Evolutionary conservation across 2,329 filamentous ascomycete genomes (phyloP).

Genomic region (Hypoxylon sp.): DNA sequence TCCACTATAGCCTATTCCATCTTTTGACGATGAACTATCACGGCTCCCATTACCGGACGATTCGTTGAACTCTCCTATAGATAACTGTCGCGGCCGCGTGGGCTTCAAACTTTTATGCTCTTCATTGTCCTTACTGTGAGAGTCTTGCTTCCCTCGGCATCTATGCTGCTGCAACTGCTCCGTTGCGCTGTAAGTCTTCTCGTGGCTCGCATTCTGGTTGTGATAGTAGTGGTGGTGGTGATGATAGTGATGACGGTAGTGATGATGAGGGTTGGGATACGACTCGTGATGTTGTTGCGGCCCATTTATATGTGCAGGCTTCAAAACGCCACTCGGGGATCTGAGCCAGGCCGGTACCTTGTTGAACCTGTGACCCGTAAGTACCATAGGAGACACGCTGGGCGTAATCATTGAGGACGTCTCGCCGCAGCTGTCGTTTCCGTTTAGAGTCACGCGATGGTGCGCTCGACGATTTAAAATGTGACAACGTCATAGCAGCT

Average conservation of each 20-base stretch:
- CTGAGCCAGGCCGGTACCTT: constrained; percentile 54
- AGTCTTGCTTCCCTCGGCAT: not conserved
- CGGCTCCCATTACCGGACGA: not conserved
- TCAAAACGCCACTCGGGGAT: constrained; percentile 65
- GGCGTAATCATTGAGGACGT: constrained; percentile 62
- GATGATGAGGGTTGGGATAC: constrained; percentile 45
- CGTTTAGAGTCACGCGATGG: constrained; percentile 59
- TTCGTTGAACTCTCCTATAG: not conserved
- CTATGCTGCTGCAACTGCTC: not conserved
- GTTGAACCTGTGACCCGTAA: constrained; percentile 51
- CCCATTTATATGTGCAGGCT: constrained; percentile 60
- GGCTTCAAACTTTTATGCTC: not conserved
- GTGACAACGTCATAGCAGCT: constrained; percentile 60
- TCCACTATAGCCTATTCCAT: not conserved
- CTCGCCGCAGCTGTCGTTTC: constrained; percentile 60
- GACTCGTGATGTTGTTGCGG: constrained; percentile 38
- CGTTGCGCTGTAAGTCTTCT: not conserved
- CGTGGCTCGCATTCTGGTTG: not conserved
- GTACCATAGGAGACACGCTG: constrained; percentile 58
- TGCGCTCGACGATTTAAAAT: constrained; percentile 60
- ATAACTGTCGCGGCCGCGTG: not conserved
- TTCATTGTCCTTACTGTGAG: not conserved
- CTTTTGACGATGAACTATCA: not conserved
- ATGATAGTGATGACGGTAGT: constrained; percentile 21
- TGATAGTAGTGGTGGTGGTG: not conserved